Conservation (phyloP, 2,329 filamentous ascomycete genomes). For the Cladophialophora chaetospira region DNA sequence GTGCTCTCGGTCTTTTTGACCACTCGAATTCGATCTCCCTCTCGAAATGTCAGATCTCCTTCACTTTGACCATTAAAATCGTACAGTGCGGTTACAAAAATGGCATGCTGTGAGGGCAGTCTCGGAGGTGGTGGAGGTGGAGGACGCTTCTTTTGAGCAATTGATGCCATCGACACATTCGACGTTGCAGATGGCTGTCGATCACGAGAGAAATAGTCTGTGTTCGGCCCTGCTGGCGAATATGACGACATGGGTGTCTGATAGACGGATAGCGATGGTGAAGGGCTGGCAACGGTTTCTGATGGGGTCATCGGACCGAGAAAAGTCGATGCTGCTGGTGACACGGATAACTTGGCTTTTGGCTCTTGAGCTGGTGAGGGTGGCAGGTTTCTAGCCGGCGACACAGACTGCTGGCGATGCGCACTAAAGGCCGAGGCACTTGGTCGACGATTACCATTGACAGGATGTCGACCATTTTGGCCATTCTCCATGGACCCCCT, state of each 20-base stretch:
- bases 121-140: constrained; percentile 72
- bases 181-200: constrained; percentile 43
- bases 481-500: constrained; percentile 58
- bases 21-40: constrained; percentile 76
- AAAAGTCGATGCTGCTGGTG: constrained; percentile 36
- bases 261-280: constrained; percentile 35
- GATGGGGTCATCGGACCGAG: constrained; percentile 35
- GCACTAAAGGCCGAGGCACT: constrained; percentile 38
- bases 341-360: constrained; percentile 37
- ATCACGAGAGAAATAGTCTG: constrained; percentile 49
- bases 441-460: constrained; percentile 46
- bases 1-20: constrained; percentile 76
- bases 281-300: constrained; percentile 22
- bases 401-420: constrained; percentile 36
- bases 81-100: constrained; percentile 71
- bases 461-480: constrained; percentile 32
- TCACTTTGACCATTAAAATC: constrained; percentile 69
- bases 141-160: constrained; percentile 71
- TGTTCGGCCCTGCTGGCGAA: constrained; percentile 46
- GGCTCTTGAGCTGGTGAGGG: constrained; percentile 38
- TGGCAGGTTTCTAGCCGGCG: constrained; percentile 35
- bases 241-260: constrained; percentile 36
- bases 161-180: constrained; percentile 36
- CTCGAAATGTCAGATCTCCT: constrained; percentile 72
- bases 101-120: constrained; percentile 53